These are phyloP conservation scores for Malassezia equina DNA, from an alignment of 1,284 basidiomycete genomes.

Conservation along the genomic window DNA sequence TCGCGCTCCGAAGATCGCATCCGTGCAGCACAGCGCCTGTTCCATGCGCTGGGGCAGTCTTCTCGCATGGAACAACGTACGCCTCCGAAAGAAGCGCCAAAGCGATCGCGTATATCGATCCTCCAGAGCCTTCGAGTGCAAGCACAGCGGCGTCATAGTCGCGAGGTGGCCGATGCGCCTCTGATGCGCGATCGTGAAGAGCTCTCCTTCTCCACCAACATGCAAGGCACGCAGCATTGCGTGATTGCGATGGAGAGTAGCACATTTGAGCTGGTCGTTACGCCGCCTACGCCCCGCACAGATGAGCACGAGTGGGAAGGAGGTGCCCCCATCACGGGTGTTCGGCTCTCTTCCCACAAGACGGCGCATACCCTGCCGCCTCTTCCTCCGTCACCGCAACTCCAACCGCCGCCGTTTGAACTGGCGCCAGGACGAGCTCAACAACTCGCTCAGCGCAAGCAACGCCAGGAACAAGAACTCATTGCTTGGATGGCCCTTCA, in stretches of 20 bases:
- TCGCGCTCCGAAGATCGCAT: constrained; percentile 10
- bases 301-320: background rate
- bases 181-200: background rate
- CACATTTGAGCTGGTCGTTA: constrained; percentile 13
- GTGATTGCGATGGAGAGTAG: constrained; percentile 8
- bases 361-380: background rate
- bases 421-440: constrained; percentile 15
- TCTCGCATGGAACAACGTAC: background rate
- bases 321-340: background rate
- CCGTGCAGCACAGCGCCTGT: constrained; percentile 13
- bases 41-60: constrained; percentile 10
- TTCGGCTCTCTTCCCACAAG: constrained; percentile 12
- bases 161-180: background rate
- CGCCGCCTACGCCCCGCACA: constrained; percentile 9
- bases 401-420: constrained; percentile 16
- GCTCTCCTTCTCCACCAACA: background rate
- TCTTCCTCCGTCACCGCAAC: background rate
- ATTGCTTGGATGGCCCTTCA: background rate
- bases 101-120: constrained; percentile 6
- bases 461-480: background rate
- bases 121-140: constrained; percentile 9
- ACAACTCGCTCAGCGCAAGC: constrained; percentile 1
- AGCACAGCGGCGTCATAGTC: constrained; percentile 5
- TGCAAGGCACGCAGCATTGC: constrained; percentile 14
- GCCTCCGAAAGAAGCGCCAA: background rate